Evolutionary conservation across 2,329 filamentous ascomycete species (phyloP).

Genomic region (Thielaviopsis musarum): DNA sequence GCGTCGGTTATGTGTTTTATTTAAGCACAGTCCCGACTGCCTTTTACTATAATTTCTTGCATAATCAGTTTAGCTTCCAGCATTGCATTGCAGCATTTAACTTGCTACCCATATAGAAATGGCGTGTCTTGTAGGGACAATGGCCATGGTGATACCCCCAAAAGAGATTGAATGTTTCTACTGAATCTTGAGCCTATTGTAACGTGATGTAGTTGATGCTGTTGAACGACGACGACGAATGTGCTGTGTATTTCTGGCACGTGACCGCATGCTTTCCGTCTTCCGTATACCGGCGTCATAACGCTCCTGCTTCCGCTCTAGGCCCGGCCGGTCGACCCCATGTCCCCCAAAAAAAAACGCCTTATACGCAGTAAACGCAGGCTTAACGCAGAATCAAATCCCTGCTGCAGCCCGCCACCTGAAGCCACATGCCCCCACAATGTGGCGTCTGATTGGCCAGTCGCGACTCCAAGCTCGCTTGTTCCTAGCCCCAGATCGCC

Average conservation of each 20-base stretch:
- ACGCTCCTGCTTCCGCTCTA: too few species aligned
- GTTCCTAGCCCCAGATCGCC: background rate
- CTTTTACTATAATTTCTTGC: background rate
- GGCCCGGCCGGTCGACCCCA: too few species aligned
- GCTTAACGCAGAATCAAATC: background rate
- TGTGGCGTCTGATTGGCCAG: background rate
- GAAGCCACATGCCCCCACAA: background rate
- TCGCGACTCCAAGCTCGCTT: background rate
- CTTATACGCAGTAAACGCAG: too few species aligned
- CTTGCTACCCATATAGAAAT: constrained; percentile 3
- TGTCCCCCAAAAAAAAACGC: too few species aligned
- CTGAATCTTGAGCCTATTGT: background rate
- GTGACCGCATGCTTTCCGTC: too few species aligned
- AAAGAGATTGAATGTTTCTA: background rate
- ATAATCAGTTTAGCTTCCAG: background rate
- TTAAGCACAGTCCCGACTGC: background rate
- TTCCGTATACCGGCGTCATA: too few species aligned
- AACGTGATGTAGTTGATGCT: background rate
- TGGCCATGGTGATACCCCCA: constrained; percentile 7
- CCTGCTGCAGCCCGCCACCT: background rate
- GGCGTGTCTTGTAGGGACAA: constrained; percentile 1
- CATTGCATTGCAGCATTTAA: constrained; percentile 3
- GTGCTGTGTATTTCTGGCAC: too few species aligned
- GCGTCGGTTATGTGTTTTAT: background rate
- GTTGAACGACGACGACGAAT: background rate